These are phyloP conservation scores for Fusarium pseudoanthophilum DNA, from an alignment of 2,329 filamentous ascomycete species.

Conservation along the genomic window DNA sequence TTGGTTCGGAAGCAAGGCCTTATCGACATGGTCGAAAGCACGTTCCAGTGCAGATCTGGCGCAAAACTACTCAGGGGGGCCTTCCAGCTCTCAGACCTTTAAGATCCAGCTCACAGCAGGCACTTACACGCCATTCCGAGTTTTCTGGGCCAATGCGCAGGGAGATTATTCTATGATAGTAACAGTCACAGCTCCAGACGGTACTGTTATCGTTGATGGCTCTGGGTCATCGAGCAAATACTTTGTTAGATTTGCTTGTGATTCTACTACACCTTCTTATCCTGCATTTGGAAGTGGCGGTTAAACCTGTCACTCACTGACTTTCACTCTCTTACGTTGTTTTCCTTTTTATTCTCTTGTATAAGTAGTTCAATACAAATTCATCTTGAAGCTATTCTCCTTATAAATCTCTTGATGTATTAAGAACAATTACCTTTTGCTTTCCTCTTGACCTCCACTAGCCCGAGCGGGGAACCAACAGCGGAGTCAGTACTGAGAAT, in stretches of 20 bases:
- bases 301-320: background rate
- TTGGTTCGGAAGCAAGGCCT: background rate
- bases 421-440: no score
- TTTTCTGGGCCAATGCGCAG: slow-evolving; percentile 1
- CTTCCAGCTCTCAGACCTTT: background rate
- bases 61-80: background rate
- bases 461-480: background rate
- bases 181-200: background rate
- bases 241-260: slow-evolving; percentile 5
- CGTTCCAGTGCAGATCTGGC: background rate
- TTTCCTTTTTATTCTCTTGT: rapidly evolving
- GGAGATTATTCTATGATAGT: background rate
- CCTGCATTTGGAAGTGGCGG: slow-evolving; percentile 1
- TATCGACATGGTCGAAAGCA: background rate
- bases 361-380: background rate
- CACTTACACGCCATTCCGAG: background rate
- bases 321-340: background rate
- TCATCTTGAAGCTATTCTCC: background rate
- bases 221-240: background rate
- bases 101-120: background rate
- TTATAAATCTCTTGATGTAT: background rate
- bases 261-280: background rate
- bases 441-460: no score
- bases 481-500: background rate
- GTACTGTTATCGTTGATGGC: background rate